These are phyloP conservation scores for Tuber umbilicatum DNA, from an alignment of 495 filamentous ascomycete species.

Conservation along the genomic window DNA sequence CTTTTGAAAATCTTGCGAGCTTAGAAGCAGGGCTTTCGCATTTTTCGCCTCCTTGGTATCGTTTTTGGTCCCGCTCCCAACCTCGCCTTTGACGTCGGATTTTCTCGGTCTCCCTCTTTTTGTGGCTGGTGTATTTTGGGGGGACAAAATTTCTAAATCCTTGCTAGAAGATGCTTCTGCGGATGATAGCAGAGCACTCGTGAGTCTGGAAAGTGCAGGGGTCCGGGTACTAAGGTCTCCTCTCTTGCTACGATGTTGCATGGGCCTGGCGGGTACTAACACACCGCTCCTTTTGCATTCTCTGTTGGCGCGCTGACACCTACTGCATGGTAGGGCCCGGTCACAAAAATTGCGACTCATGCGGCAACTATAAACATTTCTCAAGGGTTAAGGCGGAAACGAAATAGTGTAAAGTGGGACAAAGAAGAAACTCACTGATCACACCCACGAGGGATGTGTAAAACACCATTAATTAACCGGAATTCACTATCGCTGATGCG, in stretches of 20 bases:
- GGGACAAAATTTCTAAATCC: neutral
- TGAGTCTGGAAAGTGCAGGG: neutral
- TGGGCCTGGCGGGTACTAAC: neutral
- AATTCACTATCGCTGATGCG: neutral
- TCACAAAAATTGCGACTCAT: neutral
- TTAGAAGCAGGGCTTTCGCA: neutral
- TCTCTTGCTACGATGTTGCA: neutral
- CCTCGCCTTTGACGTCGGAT: constrained; percentile 8
- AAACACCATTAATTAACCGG: neutral
- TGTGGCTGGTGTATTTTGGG: neutral
- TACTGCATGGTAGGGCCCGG: neutral
- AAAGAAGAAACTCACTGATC: neutral
- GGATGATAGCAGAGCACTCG: neutral
- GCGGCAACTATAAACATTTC: neutral
- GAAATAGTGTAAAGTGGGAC: neutral
- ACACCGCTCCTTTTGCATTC: neutral
- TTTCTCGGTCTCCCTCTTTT: constrained; percentile 17
- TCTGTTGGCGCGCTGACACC: neutral
- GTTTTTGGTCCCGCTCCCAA: constrained; percentile 12
- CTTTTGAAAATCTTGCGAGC: constrained; percentile 23
- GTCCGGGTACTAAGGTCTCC: neutral
- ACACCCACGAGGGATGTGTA: neutral
- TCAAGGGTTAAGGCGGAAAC: neutral
- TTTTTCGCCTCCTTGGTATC: constrained; percentile 13
- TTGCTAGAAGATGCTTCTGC: neutral